Evolutionary conservation across 1,284 basidiomycete genomes (phyloP), one percentile per base, ranked within the genome.

Genomic region (Cutaneotrichosporon daszewskae): DNA sequence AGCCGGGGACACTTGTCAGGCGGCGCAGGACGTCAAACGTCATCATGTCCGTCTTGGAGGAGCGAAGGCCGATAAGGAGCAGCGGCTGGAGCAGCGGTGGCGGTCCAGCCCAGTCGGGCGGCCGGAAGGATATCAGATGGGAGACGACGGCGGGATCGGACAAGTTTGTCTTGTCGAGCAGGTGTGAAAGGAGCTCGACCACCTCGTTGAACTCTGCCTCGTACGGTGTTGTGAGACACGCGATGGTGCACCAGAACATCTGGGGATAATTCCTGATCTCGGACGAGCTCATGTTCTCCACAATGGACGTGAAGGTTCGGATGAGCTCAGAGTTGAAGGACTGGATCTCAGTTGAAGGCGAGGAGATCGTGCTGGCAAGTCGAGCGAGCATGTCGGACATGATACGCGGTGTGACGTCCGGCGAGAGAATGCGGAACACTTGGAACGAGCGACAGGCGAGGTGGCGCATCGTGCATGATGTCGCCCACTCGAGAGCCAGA

Each of bases 391-490:
- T 77, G 38, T 84, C 79, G 0, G 85, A 85, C 23, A 96, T 75
- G 70, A 88, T 85, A 11, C 77, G 73, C 39, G 83, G 78, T 38
- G 79, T 82, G 34, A 88, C 77, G 25, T 77, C 75, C 0, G 88
- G 85, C 53, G 81, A 79, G n/a, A 96, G 73, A 1, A 85, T 81
- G 28, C 89, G 82, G 70, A 90, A 90, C n/a, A 89, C 76, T 64
- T 95, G 89, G 53, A 96, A 76, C 3, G 91, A 94, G 24, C 89
- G 80, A 70, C 87, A 89, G 1, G 92, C 90, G 23, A 85, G 81
- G 38, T 83, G 82, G 29, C 88, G 80, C 49, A 91, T 87, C 4
- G 88, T 85, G 57, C 87, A 91, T 1, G 83, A 78, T 3, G 88
- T 89, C 2, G 88, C 86, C 85, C 92, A 95, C 25, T 76, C 72